Conservation (phyloP, 805 yeast genomes). For the Metschnikowia lunata region DNA sequence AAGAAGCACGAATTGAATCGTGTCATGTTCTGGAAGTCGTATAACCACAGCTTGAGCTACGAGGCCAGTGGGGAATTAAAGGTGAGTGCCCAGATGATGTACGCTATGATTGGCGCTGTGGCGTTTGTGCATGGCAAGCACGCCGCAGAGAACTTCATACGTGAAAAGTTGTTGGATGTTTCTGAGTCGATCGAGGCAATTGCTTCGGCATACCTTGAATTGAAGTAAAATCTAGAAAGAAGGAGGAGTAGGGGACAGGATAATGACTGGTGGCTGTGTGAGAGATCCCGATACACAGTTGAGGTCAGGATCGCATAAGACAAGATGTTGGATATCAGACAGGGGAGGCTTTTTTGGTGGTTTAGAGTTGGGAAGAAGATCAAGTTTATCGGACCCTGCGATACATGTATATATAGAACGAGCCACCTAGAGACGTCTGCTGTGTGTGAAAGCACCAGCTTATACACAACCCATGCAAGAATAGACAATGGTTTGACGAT, state of each 20-base stretch:
- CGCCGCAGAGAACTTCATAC: constrained; percentile 55
- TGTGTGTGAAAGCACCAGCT: not conserved
- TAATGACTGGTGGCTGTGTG: not conserved
- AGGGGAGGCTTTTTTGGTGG: too few relatives aligned
- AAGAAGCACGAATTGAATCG: constrained; percentile 44
- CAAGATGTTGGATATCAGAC: not conserved
- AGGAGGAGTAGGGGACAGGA: not conserved
- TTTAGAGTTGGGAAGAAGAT: not conserved
- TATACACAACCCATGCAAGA: not conserved
- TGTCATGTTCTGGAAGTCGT: constrained; percentile 64
- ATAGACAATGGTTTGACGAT: not conserved
- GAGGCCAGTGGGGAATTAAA: constrained; percentile 53
- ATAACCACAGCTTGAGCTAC: constrained; percentile 43
- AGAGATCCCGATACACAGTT: too few relatives aligned
- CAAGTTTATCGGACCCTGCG: not conserved
- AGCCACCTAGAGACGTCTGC: not conserved
- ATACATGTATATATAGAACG: not conserved
- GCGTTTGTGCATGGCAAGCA: constrained; percentile 56
- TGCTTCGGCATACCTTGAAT: constrained; percentile 28
- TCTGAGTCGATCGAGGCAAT: constrained; percentile 31
- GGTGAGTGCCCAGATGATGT: constrained; percentile 50
- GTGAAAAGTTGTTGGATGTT: constrained; percentile 41
- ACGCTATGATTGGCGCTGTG: constrained; percentile 68
- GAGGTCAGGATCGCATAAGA: too few relatives aligned
- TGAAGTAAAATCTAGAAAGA: not conserved